Percentiles rank a stretch among this genome's conserved stretches.
These are phyloP conservation scores for Athelia sp. DNA, from an alignment of 1,284 basidiomycete genomes.

Conservation along the genomic window DNA sequence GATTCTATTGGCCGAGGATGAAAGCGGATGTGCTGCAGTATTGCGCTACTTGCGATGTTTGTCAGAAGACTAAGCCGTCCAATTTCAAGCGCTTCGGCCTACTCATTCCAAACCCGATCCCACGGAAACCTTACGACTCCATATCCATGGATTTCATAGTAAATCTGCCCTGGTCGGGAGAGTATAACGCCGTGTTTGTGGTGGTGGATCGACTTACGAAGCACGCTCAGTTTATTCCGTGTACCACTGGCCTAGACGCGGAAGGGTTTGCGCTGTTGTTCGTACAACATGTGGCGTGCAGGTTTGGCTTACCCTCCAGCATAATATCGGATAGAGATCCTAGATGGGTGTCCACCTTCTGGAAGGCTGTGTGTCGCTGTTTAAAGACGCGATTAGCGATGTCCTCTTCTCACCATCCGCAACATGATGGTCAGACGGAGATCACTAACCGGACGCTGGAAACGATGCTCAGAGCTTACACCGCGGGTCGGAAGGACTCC, in stretches of 20 bases:
- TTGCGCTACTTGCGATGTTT: constrained; percentile 28
- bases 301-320: constrained; percentile 17
- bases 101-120: constrained; percentile 32
- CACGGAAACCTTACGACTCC: constrained; percentile 30
- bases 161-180: constrained; percentile 30
- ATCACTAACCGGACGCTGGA: constrained; percentile 16
- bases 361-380: constrained; percentile 13
- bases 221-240: constrained; percentile 27
- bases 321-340: constrained; percentile 23
- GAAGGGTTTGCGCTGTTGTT: constrained; percentile 14
- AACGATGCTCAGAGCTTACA: constrained; percentile 9
- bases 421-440: constrained; percentile 31
- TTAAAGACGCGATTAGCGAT: constrained; percentile 11
- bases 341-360: constrained; percentile 21
- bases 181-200: constrained; percentile 30
- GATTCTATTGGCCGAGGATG: constrained; percentile 30
- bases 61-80: constrained; percentile 31
- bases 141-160: constrained; percentile 43
- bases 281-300: constrained; percentile 10
- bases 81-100: constrained; percentile 23
- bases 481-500: constrained; percentile 8
- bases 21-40: constrained; percentile 19
- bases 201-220: constrained; percentile 35
- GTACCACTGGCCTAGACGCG: constrained; percentile 5
- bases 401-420: constrained; percentile 25